Conservation (phyloP, 2,329 filamentous ascomycete genomes). For the Nectriaceae sp. region DNA sequence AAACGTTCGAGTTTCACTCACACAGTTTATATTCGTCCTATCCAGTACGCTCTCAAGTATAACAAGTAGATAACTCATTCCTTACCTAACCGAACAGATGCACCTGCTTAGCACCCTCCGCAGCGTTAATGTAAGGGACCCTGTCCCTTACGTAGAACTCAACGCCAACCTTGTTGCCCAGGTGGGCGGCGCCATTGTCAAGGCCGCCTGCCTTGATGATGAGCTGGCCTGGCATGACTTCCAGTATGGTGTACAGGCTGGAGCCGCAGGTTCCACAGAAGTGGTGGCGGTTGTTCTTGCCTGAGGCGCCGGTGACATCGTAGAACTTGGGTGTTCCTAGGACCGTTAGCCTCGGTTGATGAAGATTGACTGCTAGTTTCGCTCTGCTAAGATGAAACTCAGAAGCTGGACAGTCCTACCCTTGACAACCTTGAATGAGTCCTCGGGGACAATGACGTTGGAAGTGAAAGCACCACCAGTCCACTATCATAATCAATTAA, state of each 20-base stretch:
- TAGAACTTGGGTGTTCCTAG: conserved; percentile 49
- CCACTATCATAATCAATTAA: conserved; percentile 35
- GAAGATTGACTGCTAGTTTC: background rate
- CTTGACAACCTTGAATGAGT: conserved; percentile 50
- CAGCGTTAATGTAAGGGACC: conserved; percentile 42
- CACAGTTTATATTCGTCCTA: too few species aligned
- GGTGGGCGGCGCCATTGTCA: conserved; percentile 47
- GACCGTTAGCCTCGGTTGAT: background rate
- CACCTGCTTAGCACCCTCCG: conserved; percentile 52
- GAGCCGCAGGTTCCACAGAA: conserved; percentile 56
- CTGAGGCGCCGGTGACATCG: conserved; percentile 48
- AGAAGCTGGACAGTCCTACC: conserved; percentile 31
- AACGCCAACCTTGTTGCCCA: conserved; percentile 45
- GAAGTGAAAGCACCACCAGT: conserved; percentile 56
- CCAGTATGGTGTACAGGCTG: conserved; percentile 52
- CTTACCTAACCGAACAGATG: conserved; percentile 23
- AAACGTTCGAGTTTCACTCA: too few species aligned
- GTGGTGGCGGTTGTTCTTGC: conserved; percentile 57
- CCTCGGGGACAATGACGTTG: conserved; percentile 51
- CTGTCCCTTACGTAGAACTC: conserved; percentile 57
- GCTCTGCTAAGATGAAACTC: accelerated
- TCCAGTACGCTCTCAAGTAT: too few species aligned
- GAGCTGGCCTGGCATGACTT: conserved; percentile 52
- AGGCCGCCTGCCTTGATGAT: conserved; percentile 54
- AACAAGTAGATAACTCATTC: background rate